Conservation (phyloP, 2,329 filamentous ascomycete genomes). For the Cercospora sp. region DNA sequence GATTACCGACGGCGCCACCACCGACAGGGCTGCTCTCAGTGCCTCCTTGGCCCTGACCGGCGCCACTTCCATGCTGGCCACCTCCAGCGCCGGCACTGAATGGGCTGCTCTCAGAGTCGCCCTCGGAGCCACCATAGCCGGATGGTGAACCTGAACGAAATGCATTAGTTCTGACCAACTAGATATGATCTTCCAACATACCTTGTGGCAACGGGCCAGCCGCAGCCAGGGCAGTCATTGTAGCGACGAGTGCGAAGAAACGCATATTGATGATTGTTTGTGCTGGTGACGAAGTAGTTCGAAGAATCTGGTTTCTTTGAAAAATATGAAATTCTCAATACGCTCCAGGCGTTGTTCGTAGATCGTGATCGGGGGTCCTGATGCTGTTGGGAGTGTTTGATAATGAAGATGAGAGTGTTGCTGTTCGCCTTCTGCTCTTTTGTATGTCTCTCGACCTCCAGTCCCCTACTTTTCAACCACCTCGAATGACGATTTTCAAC, state of each 20-base stretch:
- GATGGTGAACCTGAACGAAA: background rate
- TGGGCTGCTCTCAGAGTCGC: background rate
- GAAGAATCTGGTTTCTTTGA: background rate
- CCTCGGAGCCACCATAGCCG: background rate
- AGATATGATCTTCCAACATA: background rate
- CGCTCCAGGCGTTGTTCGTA: background rate
- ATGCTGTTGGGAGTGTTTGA: background rate
- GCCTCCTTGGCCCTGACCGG: background rate
- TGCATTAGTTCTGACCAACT: background rate
- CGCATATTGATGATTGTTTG: slow-evolving; percentile 10
- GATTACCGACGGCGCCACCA: background rate
- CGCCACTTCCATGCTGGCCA: background rate
- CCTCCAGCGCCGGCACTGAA: background rate
- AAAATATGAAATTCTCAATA: background rate
- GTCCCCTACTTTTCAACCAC: background rate
- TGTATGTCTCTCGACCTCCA: background rate
- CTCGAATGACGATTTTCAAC: background rate
- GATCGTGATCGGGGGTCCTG: background rate
- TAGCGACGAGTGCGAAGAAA: slow-evolving; percentile 10
- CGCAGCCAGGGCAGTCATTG: slow-evolving; percentile 8
- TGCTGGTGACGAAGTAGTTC: background rate
- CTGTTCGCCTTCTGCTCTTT: background rate
- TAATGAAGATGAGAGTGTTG: background rate
- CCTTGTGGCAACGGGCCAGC: slow-evolving; percentile 12
- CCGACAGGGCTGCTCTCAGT: background rate